Percentiles rank a stretch among this genome's conserved stretches.
Evolutionary conservation across 305 asterid species (phyloP).

Genomic region (Rubia peregrina): DNA sequence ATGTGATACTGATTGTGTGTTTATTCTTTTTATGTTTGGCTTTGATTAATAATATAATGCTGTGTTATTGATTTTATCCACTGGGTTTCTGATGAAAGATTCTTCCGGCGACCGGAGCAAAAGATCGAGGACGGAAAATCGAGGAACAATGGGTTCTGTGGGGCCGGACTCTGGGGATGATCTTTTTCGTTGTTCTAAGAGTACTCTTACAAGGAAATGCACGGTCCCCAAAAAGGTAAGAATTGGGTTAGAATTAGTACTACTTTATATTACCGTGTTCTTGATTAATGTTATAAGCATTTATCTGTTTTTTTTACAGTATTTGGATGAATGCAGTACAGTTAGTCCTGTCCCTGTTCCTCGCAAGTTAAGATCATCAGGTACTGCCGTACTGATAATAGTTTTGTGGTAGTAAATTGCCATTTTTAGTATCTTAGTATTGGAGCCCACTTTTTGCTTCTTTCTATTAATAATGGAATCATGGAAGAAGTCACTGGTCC

Average conservation of each 20-base stretch:
- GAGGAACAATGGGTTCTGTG: slow-evolving; percentile 49
- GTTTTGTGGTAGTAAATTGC: not conserved
- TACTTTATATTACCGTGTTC: not conserved
- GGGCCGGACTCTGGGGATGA: slow-evolving; percentile 42
- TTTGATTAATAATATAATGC: not conserved
- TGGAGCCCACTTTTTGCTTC: slow-evolving; percentile 30
- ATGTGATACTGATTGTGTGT: slow-evolving; percentile 1
- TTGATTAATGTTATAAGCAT: slow-evolving; percentile 5
- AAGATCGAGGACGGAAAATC: slow-evolving; percentile 9
- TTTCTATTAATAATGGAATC: slow-evolving; percentile 16
- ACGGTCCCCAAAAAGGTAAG: slow-evolving; percentile 46
- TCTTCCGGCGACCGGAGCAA: slow-evolving; percentile 13
- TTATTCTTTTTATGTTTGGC: slow-evolving; percentile 19
- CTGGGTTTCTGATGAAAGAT: slow-evolving; percentile 18
- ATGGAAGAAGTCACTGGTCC: slow-evolving; percentile 18
- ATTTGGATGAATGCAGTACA: slow-evolving; percentile 40
- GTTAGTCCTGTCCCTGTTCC: slow-evolving; percentile 57
- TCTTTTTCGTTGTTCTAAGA: slow-evolving; percentile 28
- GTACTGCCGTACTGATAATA: slow-evolving; percentile 29
- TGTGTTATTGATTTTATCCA: slow-evolving; percentile 2
- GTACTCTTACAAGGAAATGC: slow-evolving; percentile 24
- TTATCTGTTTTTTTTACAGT: slow-evolving; percentile 33
- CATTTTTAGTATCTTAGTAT: slow-evolving; percentile 16
- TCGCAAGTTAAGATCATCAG: slow-evolving; percentile 66
- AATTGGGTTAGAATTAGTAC: not conserved